A percentile compares a stretch with the other conserved stretches of the same genome.
phyloP scores from a whole-genome alignment of 2,329 filamentous ascomycete species.

The Tolypocladium album region DNA sequence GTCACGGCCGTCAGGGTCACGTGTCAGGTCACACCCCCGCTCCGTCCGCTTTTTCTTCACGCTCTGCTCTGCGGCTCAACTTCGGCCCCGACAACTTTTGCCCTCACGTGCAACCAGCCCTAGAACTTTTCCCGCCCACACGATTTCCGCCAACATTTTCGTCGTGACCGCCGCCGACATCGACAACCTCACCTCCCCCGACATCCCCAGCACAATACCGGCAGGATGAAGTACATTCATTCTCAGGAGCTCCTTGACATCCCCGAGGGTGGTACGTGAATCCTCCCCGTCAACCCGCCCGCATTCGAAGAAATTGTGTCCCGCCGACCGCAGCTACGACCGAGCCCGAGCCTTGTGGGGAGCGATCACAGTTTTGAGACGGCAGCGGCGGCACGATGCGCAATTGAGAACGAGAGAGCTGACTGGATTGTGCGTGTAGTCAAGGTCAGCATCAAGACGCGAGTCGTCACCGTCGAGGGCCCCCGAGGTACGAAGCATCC shows the following conservation, averaged over 20 bases:
- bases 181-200: conserved; percentile 30
- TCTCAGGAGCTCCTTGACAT: conserved; percentile 91
- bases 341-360: background rate
- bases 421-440: conserved; percentile 46
- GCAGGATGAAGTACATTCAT: conserved; percentile 99
- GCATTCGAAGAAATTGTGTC: conserved; percentile 2
- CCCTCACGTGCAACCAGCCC: conserved; percentile 30
- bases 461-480: conserved; percentile 93
- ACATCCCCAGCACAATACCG: conserved; percentile 38
- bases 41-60: background rate
- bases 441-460: conserved; percentile 95
- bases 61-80: conserved; percentile 11
- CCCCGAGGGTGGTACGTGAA: conserved; percentile 85
- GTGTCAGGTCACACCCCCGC: conserved; percentile 4
- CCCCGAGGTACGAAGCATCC: conserved; percentile 61
- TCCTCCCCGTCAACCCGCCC: conserved; percentile 6
- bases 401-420: conserved; percentile 11
- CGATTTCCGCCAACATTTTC: conserved; percentile 27
- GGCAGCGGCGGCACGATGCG: background rate
- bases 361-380: background rate
- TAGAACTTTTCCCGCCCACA: conserved; percentile 35
- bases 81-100: conserved; percentile 11
- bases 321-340: conserved; percentile 2
- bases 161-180: conserved; percentile 25
- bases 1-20: background rate